Evolutionary conservation across 108 stramenopile genomes (phyloP).

Genomic region (Cyclotella baltica): DNA sequence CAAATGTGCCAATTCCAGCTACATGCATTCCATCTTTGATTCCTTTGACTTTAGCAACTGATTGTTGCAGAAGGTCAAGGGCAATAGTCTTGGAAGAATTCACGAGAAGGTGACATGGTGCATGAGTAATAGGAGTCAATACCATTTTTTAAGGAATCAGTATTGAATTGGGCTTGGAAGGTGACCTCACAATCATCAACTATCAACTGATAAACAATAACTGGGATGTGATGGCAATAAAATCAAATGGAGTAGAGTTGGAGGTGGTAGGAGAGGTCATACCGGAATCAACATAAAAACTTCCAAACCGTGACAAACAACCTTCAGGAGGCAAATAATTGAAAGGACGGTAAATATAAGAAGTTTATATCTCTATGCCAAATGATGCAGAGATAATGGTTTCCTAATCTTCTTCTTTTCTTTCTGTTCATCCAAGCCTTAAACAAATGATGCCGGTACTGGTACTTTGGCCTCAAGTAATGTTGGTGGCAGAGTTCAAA

Average conservation of each 20-base stretch:
- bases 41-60: too few relatives aligned
- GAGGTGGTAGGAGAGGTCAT: background rate
- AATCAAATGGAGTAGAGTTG: too few relatives aligned
- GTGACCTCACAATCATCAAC: background rate
- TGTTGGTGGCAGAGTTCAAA: constrained; percentile 1
- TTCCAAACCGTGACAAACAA: constrained; percentile 28
- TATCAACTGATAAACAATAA: background rate
- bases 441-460: constrained; percentile 6
- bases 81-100: constrained; percentile 13
- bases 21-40: too few relatives aligned
- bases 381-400: background rate
- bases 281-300: background rate
- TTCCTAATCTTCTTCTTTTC: background rate
- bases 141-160: constrained; percentile 36
- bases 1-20: too few relatives aligned
- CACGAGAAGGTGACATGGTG: constrained; percentile 12
- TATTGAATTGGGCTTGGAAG: constrained; percentile 11
- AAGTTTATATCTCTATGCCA: background rate
- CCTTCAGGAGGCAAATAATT: background rate
- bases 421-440: constrained; percentile 11
- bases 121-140: constrained; percentile 25
- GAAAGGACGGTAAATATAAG: background rate
- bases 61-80: too few relatives aligned
- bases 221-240: background rate
- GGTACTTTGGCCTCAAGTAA: background rate